Evolutionary conservation across 1,284 basidiomycete species (phyloP).

Genomic region (Ceratobasidium sp.): DNA sequence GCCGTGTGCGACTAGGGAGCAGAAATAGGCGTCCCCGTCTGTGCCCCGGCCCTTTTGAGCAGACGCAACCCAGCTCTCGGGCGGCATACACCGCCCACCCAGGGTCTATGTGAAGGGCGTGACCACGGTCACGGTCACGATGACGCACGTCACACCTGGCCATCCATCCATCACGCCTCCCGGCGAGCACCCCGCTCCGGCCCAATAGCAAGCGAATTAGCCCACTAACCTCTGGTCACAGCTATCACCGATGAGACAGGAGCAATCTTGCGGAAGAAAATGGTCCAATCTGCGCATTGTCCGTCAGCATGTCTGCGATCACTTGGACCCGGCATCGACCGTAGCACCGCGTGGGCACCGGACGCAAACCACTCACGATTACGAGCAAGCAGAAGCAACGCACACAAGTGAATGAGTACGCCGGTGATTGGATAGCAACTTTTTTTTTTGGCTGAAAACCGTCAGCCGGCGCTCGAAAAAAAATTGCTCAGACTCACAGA

Average conservation of each 20-base stretch:
- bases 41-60: constrained; percentile 9
- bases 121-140: constrained; percentile 38
- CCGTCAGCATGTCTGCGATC: constrained; percentile 18
- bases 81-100: constrained; percentile 10
- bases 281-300: constrained; percentile 28
- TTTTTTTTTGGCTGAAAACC: constrained; percentile 25
- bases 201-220: no score
- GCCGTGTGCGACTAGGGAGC: constrained; percentile 25
- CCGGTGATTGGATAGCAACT: constrained; percentile 24
- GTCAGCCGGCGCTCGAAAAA: constrained; percentile 1
- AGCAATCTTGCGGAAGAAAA: constrained; percentile 21
- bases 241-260: no score
- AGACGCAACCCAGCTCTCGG: constrained; percentile 1
- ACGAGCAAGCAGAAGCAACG: constrained; percentile 19
- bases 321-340: not conserved
- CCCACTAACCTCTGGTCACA: no score
- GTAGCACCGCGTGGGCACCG: not conserved
- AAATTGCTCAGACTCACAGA: not conserved
- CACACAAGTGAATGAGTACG: constrained; percentile 38
- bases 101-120: constrained; percentile 37
- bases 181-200: constrained; percentile 5
- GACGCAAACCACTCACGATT: constrained; percentile 31
- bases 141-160: constrained; percentile 22
- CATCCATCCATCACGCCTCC: constrained; percentile 2
- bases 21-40: constrained; percentile 9